Base-by-base conservation (phyloP, 2,329 filamentous ascomycete species). In the Monosporascus sp. region DNA sequence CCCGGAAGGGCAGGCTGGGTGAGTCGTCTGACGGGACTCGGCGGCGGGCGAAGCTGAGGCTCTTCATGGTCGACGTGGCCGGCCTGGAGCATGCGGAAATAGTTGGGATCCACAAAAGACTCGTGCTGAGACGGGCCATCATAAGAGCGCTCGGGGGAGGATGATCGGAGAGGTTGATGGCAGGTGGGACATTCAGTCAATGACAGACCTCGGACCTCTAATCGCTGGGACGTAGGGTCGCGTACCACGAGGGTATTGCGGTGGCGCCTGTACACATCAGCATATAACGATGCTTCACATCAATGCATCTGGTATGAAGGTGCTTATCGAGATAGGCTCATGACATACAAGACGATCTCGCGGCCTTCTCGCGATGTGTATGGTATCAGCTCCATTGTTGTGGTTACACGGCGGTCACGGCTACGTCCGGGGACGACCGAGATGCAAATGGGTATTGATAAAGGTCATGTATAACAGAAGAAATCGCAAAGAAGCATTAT, bases 241-340 rank as follows among this genome's bases (percentile, higher is more conserved):
- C 89, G 92, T 38, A 97, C 86, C 45, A 99, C 94, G 53, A 99
- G 86, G 22, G 92, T 88, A 73, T 96, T 91, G 66, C 90, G 88
- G 70, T 97, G 91, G 57, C 93, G 94, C 50, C 94, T 97, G 64
- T 24, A 50, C 37, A 31, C 28, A 35, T 20, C 17, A 41, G 31
- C 31, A 41, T 41, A 41, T 18, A 20, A n/a, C 2, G 18, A 41
- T 18, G 18, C 18, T 41, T 41, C 17, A 14, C 9, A 9, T 31
- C 7, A 15, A 9, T 43, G 18, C 40, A 43, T 41, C 47, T 37
- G 6, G 8, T 37, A 45, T 20, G 35, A 31, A 49, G 24, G 41
- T 31, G 35, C 40, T 46, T 44, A 49, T 50, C 51, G 44, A 38
- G 53, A 11, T 37, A 22, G 11, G 15, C 3, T 37, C 5, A 60